Evolutionary conservation across 2,329 filamentous ascomycete genomes (phyloP), one percentile per base, ranked within the genome.

Genomic region (Daldinia sp.): DNA sequence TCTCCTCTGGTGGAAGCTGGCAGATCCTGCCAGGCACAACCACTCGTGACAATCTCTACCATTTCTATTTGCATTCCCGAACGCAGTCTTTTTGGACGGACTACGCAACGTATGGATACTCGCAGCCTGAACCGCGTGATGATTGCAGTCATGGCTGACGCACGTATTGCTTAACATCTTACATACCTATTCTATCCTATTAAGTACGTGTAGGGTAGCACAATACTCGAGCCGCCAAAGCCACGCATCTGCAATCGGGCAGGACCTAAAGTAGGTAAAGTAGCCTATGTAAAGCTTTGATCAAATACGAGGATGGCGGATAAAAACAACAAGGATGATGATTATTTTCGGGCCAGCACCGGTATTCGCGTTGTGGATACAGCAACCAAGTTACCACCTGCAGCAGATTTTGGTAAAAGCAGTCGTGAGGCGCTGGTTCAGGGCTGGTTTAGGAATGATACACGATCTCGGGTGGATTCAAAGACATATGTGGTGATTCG

Each of bases 21-120:
- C 26, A 62, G 60, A 67, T 68, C 58, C 66, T 37, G 48, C 60
- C 41, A 71, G 65, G 62, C 41, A 70, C 57, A 26, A 63, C 51
- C 20, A 46, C 18, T 18, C 23, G 35, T 42, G 23, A 42, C 20
- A 42, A 41, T 26, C 13, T 41, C 23, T 15, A 39, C 9, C 20
- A 23, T 23, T 39, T 41, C 37, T 30, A 56, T 51, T 51, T 51
- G 46, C 26, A 51, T 51, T 51, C 46, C 46, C 46, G 6, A 51
- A 51, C 15, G 26, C 26, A 51, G 10, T n/a, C 46, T 20, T 54
- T 54, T 54, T 54, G 12, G 33, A 10, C 20, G 54, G 58, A 48
- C 18, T 30, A 64, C 61, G 33, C 33, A 35, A 39, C 12, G 13
- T 42, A 42, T 42, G 42, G 64, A 20, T 63, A 44, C 56, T 39